A percentile compares a stretch with the other conserved stretches of the same genome.
These are phyloP conservation scores for Scleromitrula shiraiana DNA, from an alignment of 2,329 filamentous ascomycete genomes.

Conservation along the genomic window DNA sequence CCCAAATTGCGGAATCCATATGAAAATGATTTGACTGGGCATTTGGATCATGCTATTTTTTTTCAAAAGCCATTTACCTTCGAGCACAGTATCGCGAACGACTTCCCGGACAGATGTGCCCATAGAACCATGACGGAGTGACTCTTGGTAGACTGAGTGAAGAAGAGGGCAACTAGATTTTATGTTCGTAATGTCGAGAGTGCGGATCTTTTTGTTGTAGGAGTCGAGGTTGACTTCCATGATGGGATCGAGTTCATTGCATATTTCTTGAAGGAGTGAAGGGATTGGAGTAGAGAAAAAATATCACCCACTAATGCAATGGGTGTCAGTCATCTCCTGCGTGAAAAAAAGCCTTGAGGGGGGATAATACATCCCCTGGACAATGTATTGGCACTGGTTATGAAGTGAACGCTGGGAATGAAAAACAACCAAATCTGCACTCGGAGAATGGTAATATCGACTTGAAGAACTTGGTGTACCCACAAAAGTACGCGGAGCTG, in stretches of 20 bases:
- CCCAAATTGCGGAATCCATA: constrained; percentile 29
- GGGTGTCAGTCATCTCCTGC: too few relatives aligned
- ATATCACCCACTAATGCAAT: neutral
- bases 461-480: too few relatives aligned
- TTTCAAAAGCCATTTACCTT: constrained; percentile 30
- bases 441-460: too few relatives aligned
- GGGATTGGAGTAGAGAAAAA: constrained; percentile 11
- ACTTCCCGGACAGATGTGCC: constrained; percentile 33
- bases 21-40: constrained; percentile 23
- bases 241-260: constrained; percentile 14
- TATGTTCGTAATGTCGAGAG: neutral
- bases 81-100: constrained; percentile 30
- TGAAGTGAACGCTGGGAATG: too few relatives aligned
- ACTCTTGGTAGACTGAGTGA: constrained; percentile 35
- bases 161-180: constrained; percentile 31
- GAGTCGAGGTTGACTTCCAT: neutral
- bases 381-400: too few relatives aligned
- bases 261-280: constrained; percentile 24
- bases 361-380: too few relatives aligned
- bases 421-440: too few relatives aligned
- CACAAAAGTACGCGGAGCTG: constrained; percentile 34
- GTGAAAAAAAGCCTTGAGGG: too few relatives aligned
- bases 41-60: constrained; percentile 32
- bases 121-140: constrained; percentile 31
- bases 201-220: neutral